A percentile compares a stretch with the other conserved stretches of the same genome.
phyloP scores from a whole-genome alignment of 805 yeast genomes.

The Suhomyces faveliae region DNA sequence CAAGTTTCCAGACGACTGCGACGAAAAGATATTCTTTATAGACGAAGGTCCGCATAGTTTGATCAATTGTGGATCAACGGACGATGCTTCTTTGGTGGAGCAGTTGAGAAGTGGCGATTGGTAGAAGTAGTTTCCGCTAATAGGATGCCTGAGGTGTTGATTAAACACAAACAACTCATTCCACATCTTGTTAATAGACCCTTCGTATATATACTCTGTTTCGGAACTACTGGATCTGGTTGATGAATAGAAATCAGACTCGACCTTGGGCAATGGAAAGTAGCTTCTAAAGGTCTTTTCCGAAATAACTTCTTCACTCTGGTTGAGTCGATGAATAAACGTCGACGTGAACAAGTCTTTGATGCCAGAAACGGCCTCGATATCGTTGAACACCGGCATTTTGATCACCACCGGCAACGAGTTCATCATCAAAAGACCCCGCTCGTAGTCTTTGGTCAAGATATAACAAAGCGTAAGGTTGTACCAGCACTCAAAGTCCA shows the following conservation, averaged over 20 bases:
- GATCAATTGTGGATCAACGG: conserved; percentile 32
- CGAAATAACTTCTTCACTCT: conserved; percentile 24
- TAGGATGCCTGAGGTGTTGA: conserved; percentile 35
- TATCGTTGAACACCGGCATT: conserved; percentile 9
- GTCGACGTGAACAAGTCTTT: conserved; percentile 25
- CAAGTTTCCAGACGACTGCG: conserved; percentile 30
- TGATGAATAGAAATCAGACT: conserved; percentile 5
- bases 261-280: conserved; percentile 27
- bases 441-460: conserved; percentile 49
- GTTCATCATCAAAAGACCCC: conserved; percentile 67
- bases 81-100: conserved; percentile 32
- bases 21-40: conserved; percentile 25
- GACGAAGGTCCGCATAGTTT: conserved; percentile 29
- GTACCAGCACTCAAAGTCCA: conserved; percentile 75
- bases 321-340: conserved; percentile 18
- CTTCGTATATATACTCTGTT: conserved; percentile 15
- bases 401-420: conserved; percentile 59
- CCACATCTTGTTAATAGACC: conserved; percentile 36
- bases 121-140: conserved; percentile 32
- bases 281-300: conserved; percentile 26
- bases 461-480: conserved; percentile 60
- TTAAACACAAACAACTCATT: conserved; percentile 26
- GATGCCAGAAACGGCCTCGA: conserved; percentile 22
- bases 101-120: conserved; percentile 36
- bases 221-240: background rate